phyloP scores from a whole-genome alignment of 192 early-diverging fungal species.

The Spizellomyces punctatus region DNA sequence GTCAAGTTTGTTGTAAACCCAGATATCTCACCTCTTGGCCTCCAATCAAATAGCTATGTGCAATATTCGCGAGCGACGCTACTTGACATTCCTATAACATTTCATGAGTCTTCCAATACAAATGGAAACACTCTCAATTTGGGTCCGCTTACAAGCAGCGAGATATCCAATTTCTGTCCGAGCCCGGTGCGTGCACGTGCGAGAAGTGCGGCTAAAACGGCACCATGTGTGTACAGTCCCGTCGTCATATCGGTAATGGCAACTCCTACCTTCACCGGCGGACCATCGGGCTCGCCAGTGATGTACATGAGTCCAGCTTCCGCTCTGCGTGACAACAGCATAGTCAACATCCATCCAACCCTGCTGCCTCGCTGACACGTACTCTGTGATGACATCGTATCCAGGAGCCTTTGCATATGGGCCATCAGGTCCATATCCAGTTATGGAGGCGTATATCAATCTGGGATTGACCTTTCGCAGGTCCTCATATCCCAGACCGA shows the following conservation, averaged over 20 bases:
- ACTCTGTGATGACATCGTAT: constrained; percentile 72
- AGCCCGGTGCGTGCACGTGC: constrained; percentile 61
- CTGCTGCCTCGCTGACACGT: not conserved
- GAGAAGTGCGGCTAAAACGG: constrained; percentile 85
- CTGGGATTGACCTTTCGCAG: constrained; percentile 69
- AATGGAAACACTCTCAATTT: not conserved
- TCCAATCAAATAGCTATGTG: constrained; percentile 81
- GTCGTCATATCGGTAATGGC: constrained; percentile 84
- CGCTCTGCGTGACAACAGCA: constrained; percentile 4
- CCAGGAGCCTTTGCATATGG: constrained; percentile 80
- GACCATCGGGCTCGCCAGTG: constrained; percentile 80
- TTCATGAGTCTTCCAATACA: not conserved
- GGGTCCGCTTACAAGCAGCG: constrained; percentile 55
- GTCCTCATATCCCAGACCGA: constrained; percentile 78
- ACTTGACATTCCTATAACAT: constrained; percentile 74
- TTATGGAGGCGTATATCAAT: constrained; percentile 80
- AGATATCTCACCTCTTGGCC: constrained; percentile 55
- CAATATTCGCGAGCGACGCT: constrained; percentile 88
- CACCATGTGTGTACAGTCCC: constrained; percentile 86
- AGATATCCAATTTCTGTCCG: constrained; percentile 89
- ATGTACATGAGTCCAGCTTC: constrained; percentile 97
- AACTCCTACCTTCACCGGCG: constrained; percentile 93
- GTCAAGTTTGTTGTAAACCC: not conserved
- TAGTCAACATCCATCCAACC: not conserved
- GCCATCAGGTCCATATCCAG: constrained; percentile 85